phyloP scores from a whole-genome alignment of 345 rosid genomes.

The Boechera retrofracta region DNA sequence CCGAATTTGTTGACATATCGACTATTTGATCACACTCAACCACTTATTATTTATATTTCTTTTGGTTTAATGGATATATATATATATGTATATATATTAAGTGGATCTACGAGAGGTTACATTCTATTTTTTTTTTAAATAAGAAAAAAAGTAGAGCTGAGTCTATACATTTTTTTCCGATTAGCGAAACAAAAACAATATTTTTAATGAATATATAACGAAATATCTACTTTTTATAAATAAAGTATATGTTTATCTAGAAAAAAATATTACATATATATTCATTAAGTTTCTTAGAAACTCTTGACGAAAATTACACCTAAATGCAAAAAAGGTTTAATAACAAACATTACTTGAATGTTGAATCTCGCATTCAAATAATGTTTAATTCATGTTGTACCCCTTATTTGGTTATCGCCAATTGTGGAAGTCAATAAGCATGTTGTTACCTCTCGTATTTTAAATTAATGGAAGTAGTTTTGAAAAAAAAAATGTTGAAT shows the following conservation, averaged over 20 bases:
- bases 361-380: too few relatives aligned
- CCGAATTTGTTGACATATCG: slow-evolving; percentile 3
- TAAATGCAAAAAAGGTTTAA: neutral
- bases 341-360: neutral
- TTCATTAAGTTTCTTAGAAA: neutral
- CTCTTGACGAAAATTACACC: neutral
- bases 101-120: neutral
- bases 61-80: neutral
- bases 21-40: neutral
- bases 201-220: neutral
- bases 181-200: neutral
- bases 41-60: neutral
- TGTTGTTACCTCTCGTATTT: too few relatives aligned
- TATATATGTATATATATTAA: neutral
- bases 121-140: neutral
- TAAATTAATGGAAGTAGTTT: too few relatives aligned
- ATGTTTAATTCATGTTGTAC: too few relatives aligned
- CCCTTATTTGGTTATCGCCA: too few relatives aligned
- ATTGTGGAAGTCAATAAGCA: too few relatives aligned
- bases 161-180: neutral
- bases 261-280: neutral
- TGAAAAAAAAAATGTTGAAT: neutral
- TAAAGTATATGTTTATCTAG: neutral
- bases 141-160: neutral
- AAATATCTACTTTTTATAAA: neutral